Evolutionary conservation across 331 rosid species (phyloP), one percentile per base, ranked within the genome.

Genomic region (Erythrophleum ivorense): DNA sequence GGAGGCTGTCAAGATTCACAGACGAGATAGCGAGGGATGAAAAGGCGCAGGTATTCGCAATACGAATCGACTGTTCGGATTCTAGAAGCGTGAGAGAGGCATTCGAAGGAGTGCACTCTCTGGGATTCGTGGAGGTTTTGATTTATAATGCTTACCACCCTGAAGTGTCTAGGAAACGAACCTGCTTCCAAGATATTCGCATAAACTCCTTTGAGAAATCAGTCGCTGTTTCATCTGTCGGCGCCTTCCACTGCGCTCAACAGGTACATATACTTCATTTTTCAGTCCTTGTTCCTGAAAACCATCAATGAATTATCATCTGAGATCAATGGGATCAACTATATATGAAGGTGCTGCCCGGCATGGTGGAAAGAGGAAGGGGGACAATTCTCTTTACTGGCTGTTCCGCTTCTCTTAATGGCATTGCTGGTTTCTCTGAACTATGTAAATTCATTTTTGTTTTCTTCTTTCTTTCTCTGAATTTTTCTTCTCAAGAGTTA

Each of bases 361-460:
- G 94, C 0, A 95, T 95, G 98, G 92, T 95, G 34, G 97, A 92
- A 79, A 92, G 92, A 84, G 94, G 98, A 80, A 91, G 77, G 33
- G 98, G 98, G 3, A 95, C 98, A 5, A 92, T 95, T 88, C 87
- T 95, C 31, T 95, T 95, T 71, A 89, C 97, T 0, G 98, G 97
- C 3, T 95, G 97, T 40, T 90, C 97, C 3, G 92, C 97, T 81
- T 95, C 98, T 68, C 86, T 95, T 3, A 85, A 70, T 19, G 97
- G 97, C 89, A 83, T 82, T 86, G 91, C 94, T 46, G 97, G 97
- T 73, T 87, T 78, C 84, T 73, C 98, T 7, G 89, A 91, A 46
- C 85, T 91, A 69, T 95, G 98, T 92, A 85, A 85, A 67, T 54
- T 12, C 24, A 1, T 18, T 13, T 15, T 24, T 6, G 16, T 78